A percentile compares a stretch with the other conserved stretches of the same genome.
These are phyloP conservation scores for Neurospora sp. DNA, from an alignment of 495 filamentous ascomycete species.

Conservation along the genomic window DNA sequence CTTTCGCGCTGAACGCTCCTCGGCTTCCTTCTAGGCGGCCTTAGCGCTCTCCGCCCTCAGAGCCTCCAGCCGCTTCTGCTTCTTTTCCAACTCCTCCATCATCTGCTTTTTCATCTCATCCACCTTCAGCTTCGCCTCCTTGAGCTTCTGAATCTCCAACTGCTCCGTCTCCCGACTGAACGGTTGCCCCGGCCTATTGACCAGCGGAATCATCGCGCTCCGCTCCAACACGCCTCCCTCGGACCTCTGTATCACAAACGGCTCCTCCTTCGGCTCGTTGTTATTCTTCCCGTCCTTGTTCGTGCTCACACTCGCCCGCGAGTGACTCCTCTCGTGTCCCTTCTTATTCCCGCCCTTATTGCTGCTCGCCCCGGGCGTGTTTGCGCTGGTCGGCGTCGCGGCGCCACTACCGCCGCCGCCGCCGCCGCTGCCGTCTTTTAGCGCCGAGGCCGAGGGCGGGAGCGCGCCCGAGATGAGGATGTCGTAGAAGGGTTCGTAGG, in stretches of 20 bases:
- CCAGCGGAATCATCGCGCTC: conserved; percentile 62
- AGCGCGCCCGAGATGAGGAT: conserved; percentile 58
- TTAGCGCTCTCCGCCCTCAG: conserved; percentile 27
- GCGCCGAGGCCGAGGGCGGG: conserved; percentile 15
- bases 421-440: conserved; percentile 14
- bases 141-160: conserved; percentile 60
- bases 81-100: conserved; percentile 53
- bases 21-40: background rate
- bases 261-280: conserved; percentile 4
- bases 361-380: background rate
- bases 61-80: conserved; percentile 40
- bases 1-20: background rate
- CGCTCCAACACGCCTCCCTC: conserved; percentile 44
- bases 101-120: conserved; percentile 52
- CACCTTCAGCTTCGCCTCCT: conserved; percentile 60
- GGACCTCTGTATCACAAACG: conserved; percentile 12
- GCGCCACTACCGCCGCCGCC: background rate
- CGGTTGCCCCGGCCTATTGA: conserved; percentile 53
- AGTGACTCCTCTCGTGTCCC: background rate
- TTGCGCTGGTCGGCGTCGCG: background rate
- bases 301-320: conserved; percentile 11
- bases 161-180: conserved; percentile 67
- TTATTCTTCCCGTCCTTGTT: conserved; percentile 7
- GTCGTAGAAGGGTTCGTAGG: conserved; percentile 80
- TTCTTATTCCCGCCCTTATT: background rate